Evolutionary conservation across 2,329 filamentous ascomycete genomes (phyloP), one percentile per base, ranked within the genome.

Genomic region (Nemania abortiva): DNA sequence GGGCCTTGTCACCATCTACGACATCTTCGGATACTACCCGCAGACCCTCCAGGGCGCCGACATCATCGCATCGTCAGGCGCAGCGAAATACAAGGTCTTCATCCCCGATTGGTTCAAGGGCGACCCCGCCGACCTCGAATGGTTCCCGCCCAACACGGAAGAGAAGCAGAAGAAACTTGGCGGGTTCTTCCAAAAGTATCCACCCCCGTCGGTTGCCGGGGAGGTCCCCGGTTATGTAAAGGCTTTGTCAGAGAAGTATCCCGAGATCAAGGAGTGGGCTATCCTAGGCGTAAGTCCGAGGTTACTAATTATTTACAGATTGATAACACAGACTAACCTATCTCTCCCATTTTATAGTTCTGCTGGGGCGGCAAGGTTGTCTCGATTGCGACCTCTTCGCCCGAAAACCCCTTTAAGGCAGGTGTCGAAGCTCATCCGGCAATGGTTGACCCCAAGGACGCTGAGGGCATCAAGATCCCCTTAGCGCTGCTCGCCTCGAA

Each of bases 31-130:
- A 74, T 90, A 90, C 86, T 91, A 87, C 76, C 86, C 88, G 27
- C 91, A 93, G 80, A 90, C 90, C 2, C 71, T 92, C 11, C 90
- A 92, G 79, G 91, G 90, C 27, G 89, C 89, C 70, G 91, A 93
- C 75, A 92, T 89, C 73, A 82, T 91, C 27, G 84, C 88, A 53
- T 82, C 82, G 54, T 83, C 84, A 69, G 84, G 88, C 75, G 77
- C 83, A 79, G 86, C 82, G 81, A 89, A 92, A 77, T 96, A 97
- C 84, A 90, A 90, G 74, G 92, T 97, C 74, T 94, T 95, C 82
- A 95, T 98, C 72, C 95, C 95, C 31, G 95, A 98, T 82, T 95
- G 93, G 86, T 97, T 97, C 84, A 87, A 92, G 69, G 94, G 93
- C 79, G 86, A 88, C 73, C 91, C 93, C 1, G 82, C 82, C 75